A percentile compares a stretch with the other conserved stretches of the same genome.
These are phyloP conservation scores for Curvularia sp. DNA, from an alignment of 2,329 filamentous ascomycete species.

Conservation along the genomic window DNA sequence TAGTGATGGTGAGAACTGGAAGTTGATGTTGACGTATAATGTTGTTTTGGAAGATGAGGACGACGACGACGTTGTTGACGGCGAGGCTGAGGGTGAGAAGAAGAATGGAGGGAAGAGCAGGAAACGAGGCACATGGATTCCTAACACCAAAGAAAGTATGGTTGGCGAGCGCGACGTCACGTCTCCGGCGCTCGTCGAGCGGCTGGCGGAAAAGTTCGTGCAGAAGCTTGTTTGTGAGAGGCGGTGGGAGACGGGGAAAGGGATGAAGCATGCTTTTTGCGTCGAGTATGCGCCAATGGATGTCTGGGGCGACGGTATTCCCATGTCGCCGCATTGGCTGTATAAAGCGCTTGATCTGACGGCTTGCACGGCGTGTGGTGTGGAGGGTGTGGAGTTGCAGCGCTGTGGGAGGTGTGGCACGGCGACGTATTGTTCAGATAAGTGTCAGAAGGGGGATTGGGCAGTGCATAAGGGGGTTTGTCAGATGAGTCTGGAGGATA, in stretches of 20 bases:
- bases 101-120: neutral
- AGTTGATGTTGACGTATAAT: constrained; percentile 32
- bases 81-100: neutral
- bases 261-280: constrained; percentile 26
- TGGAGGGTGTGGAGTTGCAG: constrained; percentile 12
- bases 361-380: constrained; percentile 24
- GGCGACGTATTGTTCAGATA: constrained; percentile 29
- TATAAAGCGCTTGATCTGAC: constrained; percentile 22
- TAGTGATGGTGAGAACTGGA: constrained; percentile 27
- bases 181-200: constrained; percentile 17
- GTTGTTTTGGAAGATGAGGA: constrained; percentile 8
- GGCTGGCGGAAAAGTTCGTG: constrained; percentile 10
- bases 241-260: constrained; percentile 28
- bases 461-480: constrained; percentile 33
- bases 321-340: constrained; percentile 34
- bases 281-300: constrained; percentile 39
- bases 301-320: constrained; percentile 34
- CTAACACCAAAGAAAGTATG: constrained; percentile 33
- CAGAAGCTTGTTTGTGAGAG: constrained; percentile 7
- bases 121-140: constrained; percentile 25
- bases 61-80: constrained; percentile 7
- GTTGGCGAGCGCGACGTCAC: constrained; percentile 24
- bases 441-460: constrained; percentile 32
- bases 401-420: constrained; percentile 34
- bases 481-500: constrained; percentile 30